Conservation (phyloP, 495 filamentous ascomycete species). For the Tuber indicum region DNA sequence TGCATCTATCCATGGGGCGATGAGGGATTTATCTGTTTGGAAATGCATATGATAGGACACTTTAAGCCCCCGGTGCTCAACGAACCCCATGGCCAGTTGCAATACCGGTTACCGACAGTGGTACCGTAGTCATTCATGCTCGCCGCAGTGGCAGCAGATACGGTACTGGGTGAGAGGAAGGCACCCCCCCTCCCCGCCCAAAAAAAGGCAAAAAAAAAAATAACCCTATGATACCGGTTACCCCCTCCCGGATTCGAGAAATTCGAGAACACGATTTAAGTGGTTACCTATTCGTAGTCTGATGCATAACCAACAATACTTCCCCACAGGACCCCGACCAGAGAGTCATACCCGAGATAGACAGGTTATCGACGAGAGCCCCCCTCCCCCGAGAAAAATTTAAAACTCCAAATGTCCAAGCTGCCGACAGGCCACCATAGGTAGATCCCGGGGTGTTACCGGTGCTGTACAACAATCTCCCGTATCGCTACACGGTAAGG, state of each 20-base stretch:
- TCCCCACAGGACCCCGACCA: not conserved
- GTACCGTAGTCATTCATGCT: not conserved
- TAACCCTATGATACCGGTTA: too few relatives aligned
- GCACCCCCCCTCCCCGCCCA: not conserved
- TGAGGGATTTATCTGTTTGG: not conserved
- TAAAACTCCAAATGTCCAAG: not conserved
- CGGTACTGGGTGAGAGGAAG: not conserved
- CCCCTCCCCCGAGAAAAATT: not conserved
- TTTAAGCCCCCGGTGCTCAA: not conserved
- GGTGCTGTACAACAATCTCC: not conserved
- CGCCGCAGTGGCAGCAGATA: not conserved
- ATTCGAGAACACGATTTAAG: not conserved
- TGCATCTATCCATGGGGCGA: not conserved
- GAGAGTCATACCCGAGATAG: not conserved
- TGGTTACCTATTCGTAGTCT: not conserved
- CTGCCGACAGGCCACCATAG: not conserved
- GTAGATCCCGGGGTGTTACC: not conserved
- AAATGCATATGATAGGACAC: not conserved
- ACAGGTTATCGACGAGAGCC: not conserved
- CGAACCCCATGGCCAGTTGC: not conserved
- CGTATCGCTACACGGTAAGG: not conserved
- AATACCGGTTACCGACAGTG: too few relatives aligned
- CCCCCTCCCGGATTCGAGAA: not conserved
- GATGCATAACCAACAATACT: not conserved
- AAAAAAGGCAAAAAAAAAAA: too few relatives aligned